Base-by-base conservation (phyloP, 1,284 basidiomycete genomes). In the Heterobasidion occidentale region DNA sequence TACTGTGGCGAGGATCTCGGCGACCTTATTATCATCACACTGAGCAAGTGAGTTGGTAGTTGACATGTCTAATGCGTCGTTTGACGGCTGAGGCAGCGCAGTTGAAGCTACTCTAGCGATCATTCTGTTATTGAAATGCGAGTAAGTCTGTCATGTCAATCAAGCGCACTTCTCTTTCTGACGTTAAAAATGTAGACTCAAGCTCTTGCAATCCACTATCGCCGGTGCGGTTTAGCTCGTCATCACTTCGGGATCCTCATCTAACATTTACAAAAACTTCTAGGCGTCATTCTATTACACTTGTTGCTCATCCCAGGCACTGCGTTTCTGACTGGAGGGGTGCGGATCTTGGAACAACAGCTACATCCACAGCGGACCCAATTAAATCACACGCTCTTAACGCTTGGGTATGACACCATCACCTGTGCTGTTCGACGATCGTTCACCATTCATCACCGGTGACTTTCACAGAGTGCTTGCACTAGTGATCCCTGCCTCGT, bases 91-190 rank as follows among this genome's bases (percentile, higher is more conserved):
- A 35, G 53, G 36, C 47, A 75, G 74, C 53, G 67, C 68, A 12
- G 72, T 76, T 0, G 86, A 89, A 70, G 86, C 80, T 0, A 84
- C 83, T 0, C 70, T 89, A 3, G 84, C 83, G 0, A 83, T 89
- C 55, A 79, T 87, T 57, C 70, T 89, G 9, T 68, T 89, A 7
- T 62, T 68, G 14, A 79, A 79, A 67, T 85, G 84, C 80, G 79
- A 88, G 83, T 86, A 60, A 71, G 81, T 77, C 33, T 14, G 8
- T 51, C 11, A 46, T 57, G 46, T 11, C 6, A 11, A 42, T 42
- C 6, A 42, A 42, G 8, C 38, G 11, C 38, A 7, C 27, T 35
- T 15, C 44, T 52, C 7, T 48, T 58, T 52, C 55, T 47, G 27
- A 53, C 52, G 38, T 51, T 42, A 27, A 54, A 80, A 20, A 50